Conservation (phyloP, 495 filamentous ascomycete species). For the Hapsidospora chrysogenum region DNA sequence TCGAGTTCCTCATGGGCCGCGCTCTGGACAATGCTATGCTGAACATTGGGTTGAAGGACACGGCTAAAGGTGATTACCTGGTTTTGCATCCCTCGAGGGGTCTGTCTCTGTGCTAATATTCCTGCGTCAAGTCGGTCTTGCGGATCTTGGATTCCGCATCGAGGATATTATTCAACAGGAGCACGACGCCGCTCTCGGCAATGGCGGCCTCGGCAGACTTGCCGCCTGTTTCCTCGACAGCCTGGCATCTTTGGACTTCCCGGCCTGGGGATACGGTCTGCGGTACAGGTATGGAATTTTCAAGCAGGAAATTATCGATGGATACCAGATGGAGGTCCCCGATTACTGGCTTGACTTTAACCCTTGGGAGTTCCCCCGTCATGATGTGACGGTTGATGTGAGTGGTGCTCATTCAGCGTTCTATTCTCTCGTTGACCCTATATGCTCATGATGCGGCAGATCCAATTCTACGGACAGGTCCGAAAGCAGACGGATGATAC, state of each 20-base stretch:
- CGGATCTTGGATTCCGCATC: conserved; percentile 84
- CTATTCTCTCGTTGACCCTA: no score
- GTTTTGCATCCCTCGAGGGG: no score
- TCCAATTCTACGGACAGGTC: conserved; percentile 88
- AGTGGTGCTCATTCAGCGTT: conserved; percentile 6
- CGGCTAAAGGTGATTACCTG: conserved; percentile 52
- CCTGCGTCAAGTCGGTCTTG: conserved; percentile 34
- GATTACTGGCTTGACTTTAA: conserved; percentile 99
- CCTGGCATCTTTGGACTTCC: conserved; percentile 81
- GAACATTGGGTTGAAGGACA: conserved; percentile 75
- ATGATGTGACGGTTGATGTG: conserved; percentile 79
- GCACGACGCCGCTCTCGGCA: conserved; percentile 90
- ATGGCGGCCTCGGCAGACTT: conserved; percentile 85
- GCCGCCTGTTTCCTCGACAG: conserved; percentile 96
- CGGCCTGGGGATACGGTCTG: conserved; percentile 93
- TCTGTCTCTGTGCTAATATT: no score
- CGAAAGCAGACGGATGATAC: conserved; percentile 51
- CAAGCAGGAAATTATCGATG: conserved; percentile 96
- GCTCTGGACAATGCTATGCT: conserved; percentile 97
- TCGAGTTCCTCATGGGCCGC: conserved; percentile 95
- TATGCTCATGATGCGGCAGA: conserved; percentile 16
- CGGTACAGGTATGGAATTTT: conserved; percentile 97
- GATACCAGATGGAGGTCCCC: conserved; percentile 92
- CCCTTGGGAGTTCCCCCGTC: conserved; percentile 94
- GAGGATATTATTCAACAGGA: conserved; percentile 93